Evolutionary conservation across 2,329 filamentous ascomycete genomes (phyloP), one percentile per base, ranked within the genome.

Genomic region (Blastomyces emzantsi): DNA sequence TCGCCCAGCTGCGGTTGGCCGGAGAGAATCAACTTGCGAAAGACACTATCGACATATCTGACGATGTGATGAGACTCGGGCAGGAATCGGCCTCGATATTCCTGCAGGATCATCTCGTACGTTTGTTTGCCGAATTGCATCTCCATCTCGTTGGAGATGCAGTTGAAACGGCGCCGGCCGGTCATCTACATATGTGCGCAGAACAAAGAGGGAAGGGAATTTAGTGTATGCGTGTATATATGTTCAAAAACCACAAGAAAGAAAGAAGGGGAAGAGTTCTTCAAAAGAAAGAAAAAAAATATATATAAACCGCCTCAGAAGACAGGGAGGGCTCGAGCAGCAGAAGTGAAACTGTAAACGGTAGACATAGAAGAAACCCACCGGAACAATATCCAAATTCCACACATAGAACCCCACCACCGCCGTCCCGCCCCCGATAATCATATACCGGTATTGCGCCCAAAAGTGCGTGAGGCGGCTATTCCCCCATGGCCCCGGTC

Each of bases 91-190:
- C 75, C 76, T 3, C 73, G 69, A 63, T 78, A 82, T 63, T 83
- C 66, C 58, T 77, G 69, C 61, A 85, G 71, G 0, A 82, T 74
- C 67, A 82, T 72, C 2, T 78, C 69, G 67, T 84, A 85, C 47
- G 75, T 75, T 58, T 76, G 66, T 51, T 76, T 65, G 1, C 79
- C 80, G 63, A 73, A 70, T 19, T 69, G 68, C 45, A 81, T 70
- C 69, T 86, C 84, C 5, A 72, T 69, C 0, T 73, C 67, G 1
- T 77, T 70, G 1, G 77, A 77, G 17, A 86, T 72, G 63, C 83
- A 78, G 67, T 86, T 87, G 76, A 87, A 87, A 25, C 85, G 80
- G 49, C 80, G 76, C 1, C 85, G 80, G 5, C 81, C 81, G 1
- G 83, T 84, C 61, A 84, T 73, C 73, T 80, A 67, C 28, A 41